These are phyloP conservation scores for Mortierella alpina DNA, from an alignment of 192 early-diverging fungal genomes.

Conservation along the genomic window DNA sequence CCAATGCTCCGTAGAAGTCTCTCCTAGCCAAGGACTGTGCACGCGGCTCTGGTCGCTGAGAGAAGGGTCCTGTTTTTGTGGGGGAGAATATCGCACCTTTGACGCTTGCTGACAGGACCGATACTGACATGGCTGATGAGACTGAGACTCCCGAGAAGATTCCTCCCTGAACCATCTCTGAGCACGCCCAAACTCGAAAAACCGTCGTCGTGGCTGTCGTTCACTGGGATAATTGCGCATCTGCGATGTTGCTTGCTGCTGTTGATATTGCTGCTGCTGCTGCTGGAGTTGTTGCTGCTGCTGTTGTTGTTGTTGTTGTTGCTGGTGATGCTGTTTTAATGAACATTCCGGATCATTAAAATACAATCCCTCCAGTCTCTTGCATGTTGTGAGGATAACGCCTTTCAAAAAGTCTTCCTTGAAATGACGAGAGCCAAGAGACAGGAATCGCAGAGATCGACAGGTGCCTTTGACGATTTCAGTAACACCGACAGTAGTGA, in stretches of 20 bases:
- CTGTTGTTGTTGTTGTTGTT: slow-evolving; percentile 7
- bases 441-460: slow-evolving; percentile 16
- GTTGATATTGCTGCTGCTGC: neutral
- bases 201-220: neutral
- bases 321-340: neutral
- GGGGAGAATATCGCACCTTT: too few species aligned
- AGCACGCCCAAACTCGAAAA: slow-evolving; percentile 15
- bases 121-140: neutral
- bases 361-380: slow-evolving; percentile 20
- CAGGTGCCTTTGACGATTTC: slow-evolving; percentile 21
- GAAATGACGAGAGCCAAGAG: slow-evolving; percentile 36
- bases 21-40: slow-evolving; percentile 45
- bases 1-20: slow-evolving; percentile 34
- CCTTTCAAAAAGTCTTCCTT: slow-evolving; percentile 27
- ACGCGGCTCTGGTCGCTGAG: neutral
- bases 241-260: neutral
- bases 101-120: neutral
- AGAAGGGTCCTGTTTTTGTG: too few species aligned
- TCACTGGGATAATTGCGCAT: neutral
- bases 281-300: neutral
- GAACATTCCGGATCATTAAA: slow-evolving; percentile 16
- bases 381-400: slow-evolving; percentile 19
- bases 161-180: neutral
- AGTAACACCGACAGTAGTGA: slow-evolving; percentile 24
- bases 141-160: neutral